Conservation (phyloP, 495 filamentous ascomycete species). For the Aspergillus hancockii region DNA sequence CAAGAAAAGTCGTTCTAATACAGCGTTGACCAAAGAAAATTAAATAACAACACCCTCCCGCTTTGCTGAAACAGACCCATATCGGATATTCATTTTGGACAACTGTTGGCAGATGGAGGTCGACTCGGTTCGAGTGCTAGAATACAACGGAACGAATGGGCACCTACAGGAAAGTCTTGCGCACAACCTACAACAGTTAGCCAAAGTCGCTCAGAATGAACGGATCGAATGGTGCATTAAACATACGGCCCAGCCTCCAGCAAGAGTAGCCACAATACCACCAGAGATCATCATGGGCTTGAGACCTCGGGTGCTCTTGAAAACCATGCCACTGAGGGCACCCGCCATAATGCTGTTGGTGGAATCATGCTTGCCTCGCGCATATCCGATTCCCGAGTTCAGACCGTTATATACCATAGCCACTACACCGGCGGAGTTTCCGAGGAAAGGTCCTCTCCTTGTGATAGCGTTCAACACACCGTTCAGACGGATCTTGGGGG, state of each 20-base stretch:
- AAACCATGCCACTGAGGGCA: constrained; percentile 84
- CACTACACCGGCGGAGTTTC: constrained; percentile 91
- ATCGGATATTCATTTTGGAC: constrained; percentile 33
- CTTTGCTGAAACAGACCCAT: constrained; percentile 33
- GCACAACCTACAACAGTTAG: constrained; percentile 54
- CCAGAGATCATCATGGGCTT: constrained; percentile 92
- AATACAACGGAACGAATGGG: constrained; percentile 19
- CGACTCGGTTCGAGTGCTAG: constrained; percentile 19
- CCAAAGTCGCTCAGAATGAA: constrained; percentile 2
- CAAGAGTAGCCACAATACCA: constrained; percentile 78
- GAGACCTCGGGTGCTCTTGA: constrained; percentile 89
- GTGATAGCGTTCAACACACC: constrained; percentile 91
- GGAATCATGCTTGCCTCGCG: constrained; percentile 86
- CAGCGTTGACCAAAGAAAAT: constrained; percentile 36
- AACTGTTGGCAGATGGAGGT: constrained; percentile 17
- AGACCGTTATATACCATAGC: constrained; percentile 93
- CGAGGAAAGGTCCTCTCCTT: constrained; percentile 90
- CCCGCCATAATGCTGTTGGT: constrained; percentile 86
- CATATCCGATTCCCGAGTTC: constrained; percentile 86
- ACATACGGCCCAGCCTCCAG: constrained; percentile 87
- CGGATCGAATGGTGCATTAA: constrained; percentile 2
- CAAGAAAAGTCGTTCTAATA: constrained; percentile 45
- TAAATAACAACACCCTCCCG: constrained; percentile 32
- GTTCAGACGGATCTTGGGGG: constrained; percentile 89
- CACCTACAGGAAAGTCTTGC: constrained; percentile 56